Evolutionary conservation across 2,329 filamentous ascomycete species (phyloP).

Genomic region (Diaporthe amygdali): DNA sequence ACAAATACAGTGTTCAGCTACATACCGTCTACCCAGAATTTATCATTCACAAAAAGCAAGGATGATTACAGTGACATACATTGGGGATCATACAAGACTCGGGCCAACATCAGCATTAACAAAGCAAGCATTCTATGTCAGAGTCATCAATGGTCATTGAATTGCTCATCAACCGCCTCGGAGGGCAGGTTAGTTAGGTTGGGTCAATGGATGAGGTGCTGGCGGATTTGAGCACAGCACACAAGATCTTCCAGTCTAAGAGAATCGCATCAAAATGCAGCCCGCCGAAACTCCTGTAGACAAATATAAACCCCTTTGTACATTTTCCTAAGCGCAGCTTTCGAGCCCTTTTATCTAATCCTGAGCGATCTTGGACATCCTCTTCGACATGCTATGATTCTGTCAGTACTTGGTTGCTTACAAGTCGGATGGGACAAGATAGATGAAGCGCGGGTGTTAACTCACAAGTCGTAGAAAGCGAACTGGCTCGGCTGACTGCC

Average conservation of each 20-base stretch:
- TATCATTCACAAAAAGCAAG: too few species aligned
- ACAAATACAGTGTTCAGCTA: too few species aligned
- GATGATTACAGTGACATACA: neutral
- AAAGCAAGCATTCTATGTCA: neutral
- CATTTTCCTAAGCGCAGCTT: neutral
- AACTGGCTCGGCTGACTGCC: constrained; percentile 94
- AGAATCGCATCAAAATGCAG: neutral
- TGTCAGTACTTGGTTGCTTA: constrained; percentile 35
- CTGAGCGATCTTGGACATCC: constrained; percentile 54
- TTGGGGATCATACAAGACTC: neutral
- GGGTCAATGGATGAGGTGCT: neutral
- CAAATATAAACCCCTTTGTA: neutral
- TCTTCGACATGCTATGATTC: constrained; percentile 65
- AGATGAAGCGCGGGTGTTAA: constrained; percentile 35
- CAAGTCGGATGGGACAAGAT: neutral
- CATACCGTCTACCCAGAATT: too few species aligned
- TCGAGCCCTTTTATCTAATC: neutral
- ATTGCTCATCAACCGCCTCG: neutral
- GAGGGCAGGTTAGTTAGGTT: neutral
- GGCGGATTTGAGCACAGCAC: neutral
- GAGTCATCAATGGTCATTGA: neutral
- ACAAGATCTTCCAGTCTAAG: neutral
- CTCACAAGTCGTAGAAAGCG: constrained; percentile 97
- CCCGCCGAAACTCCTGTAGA: neutral
- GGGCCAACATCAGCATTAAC: neutral